A percentile compares a stretch with the other conserved stretches of the same genome.
Evolutionary conservation across 805 yeast species (phyloP).

Genomic region (Teunomyces barrocoloradensis): DNA sequence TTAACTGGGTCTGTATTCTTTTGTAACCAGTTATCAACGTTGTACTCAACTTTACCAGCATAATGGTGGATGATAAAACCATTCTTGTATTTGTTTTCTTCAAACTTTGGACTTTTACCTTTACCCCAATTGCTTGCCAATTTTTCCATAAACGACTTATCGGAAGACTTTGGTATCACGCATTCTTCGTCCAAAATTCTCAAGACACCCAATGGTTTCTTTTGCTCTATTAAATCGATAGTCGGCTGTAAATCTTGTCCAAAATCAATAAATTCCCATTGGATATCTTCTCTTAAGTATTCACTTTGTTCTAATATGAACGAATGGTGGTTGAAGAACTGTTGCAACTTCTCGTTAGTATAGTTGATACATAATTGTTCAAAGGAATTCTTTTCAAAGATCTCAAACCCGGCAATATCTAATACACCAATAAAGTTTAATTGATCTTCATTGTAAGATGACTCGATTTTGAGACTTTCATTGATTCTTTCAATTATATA

Average conservation of each 20-base stretch:
- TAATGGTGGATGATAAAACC: slow-evolving; percentile 88
- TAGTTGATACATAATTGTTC: slow-evolving; percentile 61
- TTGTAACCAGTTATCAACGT: slow-evolving; percentile 88
- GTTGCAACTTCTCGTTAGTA: slow-evolving; percentile 60
- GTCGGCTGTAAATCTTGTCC: slow-evolving; percentile 95
- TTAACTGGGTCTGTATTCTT: slow-evolving; percentile 93
- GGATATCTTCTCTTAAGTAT: slow-evolving; percentile 55
- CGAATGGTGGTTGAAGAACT: slow-evolving; percentile 61
- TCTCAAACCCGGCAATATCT: slow-evolving; percentile 64
- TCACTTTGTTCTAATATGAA: slow-evolving; percentile 61
- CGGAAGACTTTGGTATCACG: slow-evolving; percentile 87
- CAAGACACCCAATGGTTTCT: slow-evolving; percentile 73
- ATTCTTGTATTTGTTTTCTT: slow-evolving; percentile 66
- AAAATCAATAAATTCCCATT: slow-evolving; percentile 81
- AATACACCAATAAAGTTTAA: slow-evolving; percentile 52
- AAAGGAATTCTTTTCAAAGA: slow-evolving; percentile 54
- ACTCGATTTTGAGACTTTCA: slow-evolving; percentile 44
- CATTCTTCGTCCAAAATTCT: slow-evolving; percentile 93
- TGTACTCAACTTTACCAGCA: slow-evolving; percentile 95
- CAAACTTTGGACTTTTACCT: slow-evolving; percentile 49
- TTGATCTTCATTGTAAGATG: slow-evolving; percentile 25
- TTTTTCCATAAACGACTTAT: slow-evolving; percentile 77
- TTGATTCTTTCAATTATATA: slow-evolving; percentile 76
- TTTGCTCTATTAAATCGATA: slow-evolving; percentile 82
- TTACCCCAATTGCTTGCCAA: slow-evolving; percentile 62